A percentile compares a stretch with the other conserved stretches of the same genome.
Conservation (phyloP, 1,284 basidiomycete genomes). For the Fomitiporia mediterranea region DNA sequence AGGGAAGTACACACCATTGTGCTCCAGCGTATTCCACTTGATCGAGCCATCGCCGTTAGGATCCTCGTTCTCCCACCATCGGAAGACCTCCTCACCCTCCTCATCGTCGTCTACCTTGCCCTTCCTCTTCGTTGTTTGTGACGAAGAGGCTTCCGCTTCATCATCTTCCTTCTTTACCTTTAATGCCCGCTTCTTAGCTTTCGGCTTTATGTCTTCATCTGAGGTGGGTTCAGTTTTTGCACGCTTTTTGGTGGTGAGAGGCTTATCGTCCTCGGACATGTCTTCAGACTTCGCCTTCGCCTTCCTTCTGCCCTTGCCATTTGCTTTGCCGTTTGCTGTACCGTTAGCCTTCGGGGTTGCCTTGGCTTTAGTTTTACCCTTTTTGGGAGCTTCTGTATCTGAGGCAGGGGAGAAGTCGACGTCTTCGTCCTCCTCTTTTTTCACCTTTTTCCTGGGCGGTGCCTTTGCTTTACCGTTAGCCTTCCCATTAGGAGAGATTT, state of each 20-base stretch:
- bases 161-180: slow-evolving; percentile 31
- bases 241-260: slow-evolving; percentile 33
- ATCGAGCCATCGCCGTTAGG: slow-evolving; percentile 67
- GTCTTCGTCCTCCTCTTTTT: slow-evolving; percentile 47
- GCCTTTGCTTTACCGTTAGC: slow-evolving; percentile 35
- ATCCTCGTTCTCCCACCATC: slow-evolving; percentile 80
- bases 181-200: slow-evolving; percentile 31
- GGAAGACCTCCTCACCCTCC: slow-evolving; percentile 64
- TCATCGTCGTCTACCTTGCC: slow-evolving; percentile 54
- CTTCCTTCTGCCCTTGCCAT: slow-evolving; percentile 36
- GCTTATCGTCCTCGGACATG: slow-evolving; percentile 18
- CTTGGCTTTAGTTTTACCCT: slow-evolving; percentile 28
- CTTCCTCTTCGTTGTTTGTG: slow-evolving; percentile 35
- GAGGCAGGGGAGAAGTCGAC: slow-evolving; percentile 32
- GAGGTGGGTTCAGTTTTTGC: slow-evolving; percentile 23
- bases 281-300: slow-evolving; percentile 36
- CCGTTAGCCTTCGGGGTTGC: slow-evolving; percentile 26
- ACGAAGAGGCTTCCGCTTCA: slow-evolving; percentile 30
- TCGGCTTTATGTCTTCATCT: slow-evolving; percentile 20
- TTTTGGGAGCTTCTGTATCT: slow-evolving; percentile 45
- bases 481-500: slow-evolving; percentile 37
- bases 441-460: slow-evolving; percentile 59
- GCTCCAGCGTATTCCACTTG: slow-evolving; percentile 93
- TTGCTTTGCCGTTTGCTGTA: slow-evolving; percentile 28
- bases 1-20: slow-evolving; percentile 94